Evolutionary conservation across 1,139 yeast genomes (phyloP).

Genomic region (Suhomyces taliae): DNA sequence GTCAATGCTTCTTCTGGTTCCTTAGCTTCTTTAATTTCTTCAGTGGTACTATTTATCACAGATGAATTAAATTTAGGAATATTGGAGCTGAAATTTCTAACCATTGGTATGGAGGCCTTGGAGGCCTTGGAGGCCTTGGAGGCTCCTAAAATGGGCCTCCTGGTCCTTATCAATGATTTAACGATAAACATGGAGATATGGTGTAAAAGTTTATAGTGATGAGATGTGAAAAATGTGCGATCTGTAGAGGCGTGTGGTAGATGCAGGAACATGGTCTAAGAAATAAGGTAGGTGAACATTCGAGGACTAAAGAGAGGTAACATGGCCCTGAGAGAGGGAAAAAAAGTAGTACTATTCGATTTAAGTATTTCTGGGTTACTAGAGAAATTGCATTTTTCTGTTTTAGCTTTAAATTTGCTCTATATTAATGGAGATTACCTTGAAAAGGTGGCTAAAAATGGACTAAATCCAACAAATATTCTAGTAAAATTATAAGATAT

Average conservation of each 20-base stretch:
- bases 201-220: background rate
- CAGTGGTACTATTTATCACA: background rate
- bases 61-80: background rate
- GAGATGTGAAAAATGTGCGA: background rate
- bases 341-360: no score
- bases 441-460: no score
- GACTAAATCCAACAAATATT: no score
- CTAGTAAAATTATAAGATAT: no score
- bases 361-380: no score
- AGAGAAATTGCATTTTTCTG: no score
- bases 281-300: no score
- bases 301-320: no score
- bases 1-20: constrained; percentile 3
- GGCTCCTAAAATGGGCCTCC: background rate
- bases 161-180: constrained; percentile 2
- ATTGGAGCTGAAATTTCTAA: background rate
- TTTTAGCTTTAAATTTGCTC: no score
- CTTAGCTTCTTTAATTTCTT: background rate
- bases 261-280: background rate
- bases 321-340: no score
- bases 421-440: no score
- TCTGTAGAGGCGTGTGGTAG: background rate
- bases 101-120: background rate
- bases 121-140: background rate
- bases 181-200: constrained; percentile 1